Evolutionary conservation across 2,329 filamentous ascomycete species (phyloP).

Genomic region (Paecilomyces sp.): DNA sequence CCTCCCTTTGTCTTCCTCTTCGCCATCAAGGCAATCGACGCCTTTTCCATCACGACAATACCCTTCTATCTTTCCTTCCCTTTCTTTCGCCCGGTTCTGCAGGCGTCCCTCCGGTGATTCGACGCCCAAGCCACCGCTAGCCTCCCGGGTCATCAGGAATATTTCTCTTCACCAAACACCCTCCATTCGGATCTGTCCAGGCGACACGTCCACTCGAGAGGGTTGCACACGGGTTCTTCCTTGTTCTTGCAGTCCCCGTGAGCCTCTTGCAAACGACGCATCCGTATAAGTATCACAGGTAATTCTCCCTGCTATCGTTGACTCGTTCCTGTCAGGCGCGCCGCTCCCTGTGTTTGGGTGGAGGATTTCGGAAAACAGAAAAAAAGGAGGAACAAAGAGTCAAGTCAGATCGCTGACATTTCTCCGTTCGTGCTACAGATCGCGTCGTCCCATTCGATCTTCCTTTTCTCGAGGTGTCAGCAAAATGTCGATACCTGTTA

Average conservation of each 20-base stretch:
- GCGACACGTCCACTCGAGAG: slow-evolving; percentile 8
- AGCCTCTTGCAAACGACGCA: not conserved
- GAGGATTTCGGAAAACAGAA: not conserved
- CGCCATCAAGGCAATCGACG: too few relatives aligned
- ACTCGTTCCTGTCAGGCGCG: not conserved
- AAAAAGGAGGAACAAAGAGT: not conserved
- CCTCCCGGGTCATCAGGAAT: not conserved
- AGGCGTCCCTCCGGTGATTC: not conserved
- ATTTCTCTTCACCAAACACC: slow-evolving; percentile 10
- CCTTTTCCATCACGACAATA: too few relatives aligned
- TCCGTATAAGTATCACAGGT: not conserved
- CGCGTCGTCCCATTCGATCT: slow-evolving; percentile 9
- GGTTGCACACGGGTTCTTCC: not conserved
- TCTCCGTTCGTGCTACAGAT: slow-evolving; percentile 8
- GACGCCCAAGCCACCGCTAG: not conserved
- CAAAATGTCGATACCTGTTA: slow-evolving; percentile 28
- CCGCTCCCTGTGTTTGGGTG: not conserved
- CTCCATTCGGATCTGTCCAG: slow-evolving; percentile 13
- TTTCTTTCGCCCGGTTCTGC: not conserved
- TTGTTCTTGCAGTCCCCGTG: not conserved
- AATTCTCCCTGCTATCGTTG: not conserved
- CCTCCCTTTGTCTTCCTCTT: not conserved
- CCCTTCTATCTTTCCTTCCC: too few relatives aligned
- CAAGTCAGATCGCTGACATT: slow-evolving; percentile 10
- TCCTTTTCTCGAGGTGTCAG: slow-evolving; percentile 9